Base-by-base conservation (phyloP, 148 eudicot species). In the Talinum fruticosum region DNA sequence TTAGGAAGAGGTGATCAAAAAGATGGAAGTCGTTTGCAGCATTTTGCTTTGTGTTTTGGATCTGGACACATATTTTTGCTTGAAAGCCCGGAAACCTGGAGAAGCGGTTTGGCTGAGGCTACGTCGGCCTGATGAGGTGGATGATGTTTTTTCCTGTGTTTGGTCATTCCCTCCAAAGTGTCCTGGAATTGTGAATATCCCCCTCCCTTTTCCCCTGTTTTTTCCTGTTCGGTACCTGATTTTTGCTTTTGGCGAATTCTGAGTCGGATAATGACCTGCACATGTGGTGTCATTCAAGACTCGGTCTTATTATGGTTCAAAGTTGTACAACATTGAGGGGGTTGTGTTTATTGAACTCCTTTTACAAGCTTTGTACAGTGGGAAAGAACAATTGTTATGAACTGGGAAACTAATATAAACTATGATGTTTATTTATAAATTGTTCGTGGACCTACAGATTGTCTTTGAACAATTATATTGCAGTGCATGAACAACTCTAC, bases 1-100 rank as follows among this genome's bases (percentile, higher is more conserved):
- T 79, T 83, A 88, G 85, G 79, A 82, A 81, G 79, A 78, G 65
- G 80, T 51, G 34, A 74, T 69, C 19, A 79, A 62, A 79, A 76
- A 66, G 66, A 21, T 69, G 66, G 49, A 54, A 21, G 68, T 72
- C 53, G 29, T 6, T 69, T 80, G 83, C 71, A 68, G 77, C 76
- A 65, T 85, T 78, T 85, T 70, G 54, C 78, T 57, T 66, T 36
- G 67, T 79, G 80, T 72, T 85, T 82, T 79, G 78, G 76, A 78
- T 78, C 79, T 78, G 75, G 76, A 70, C 76, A 68, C 78, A 2
- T 47, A 75, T 78, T 82, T 82, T 82, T 77, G 84, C 84, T 77
- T 78, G 81, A 78, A 82, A 77, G 84, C 74, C 78, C 80, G 53
- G 74, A 33, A 77, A 44, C 70, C 84, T 30, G 24, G 73, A 37